Percentiles rank a stretch among this genome's conserved stretches.
These are phyloP conservation scores for Fusarium miscanthi DNA, from an alignment of 2,329 filamentous ascomycete species.

Conservation along the genomic window DNA sequence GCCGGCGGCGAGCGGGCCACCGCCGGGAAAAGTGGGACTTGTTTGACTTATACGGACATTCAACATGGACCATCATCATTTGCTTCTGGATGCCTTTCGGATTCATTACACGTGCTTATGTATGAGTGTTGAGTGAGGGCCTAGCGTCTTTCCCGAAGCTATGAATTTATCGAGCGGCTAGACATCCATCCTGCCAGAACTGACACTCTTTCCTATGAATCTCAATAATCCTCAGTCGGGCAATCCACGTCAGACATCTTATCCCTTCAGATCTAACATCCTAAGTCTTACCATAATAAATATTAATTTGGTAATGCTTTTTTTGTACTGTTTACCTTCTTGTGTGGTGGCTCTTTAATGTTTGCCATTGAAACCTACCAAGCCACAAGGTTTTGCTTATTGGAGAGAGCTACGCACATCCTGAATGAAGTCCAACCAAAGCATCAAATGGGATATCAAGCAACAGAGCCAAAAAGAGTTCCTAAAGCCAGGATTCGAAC, in stretches of 20 bases:
- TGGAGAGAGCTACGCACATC: background rate
- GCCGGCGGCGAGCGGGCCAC: slow-evolving; percentile 9
- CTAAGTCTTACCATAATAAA: too few species aligned
- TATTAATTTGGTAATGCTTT: background rate
- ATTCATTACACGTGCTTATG: too few species aligned
- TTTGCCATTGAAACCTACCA: background rate
- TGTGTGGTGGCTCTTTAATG: background rate
- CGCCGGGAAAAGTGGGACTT: slow-evolving; percentile 19
- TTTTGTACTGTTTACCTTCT: accelerated
- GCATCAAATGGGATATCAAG: background rate
- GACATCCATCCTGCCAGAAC: too few species aligned
- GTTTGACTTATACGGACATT: background rate
- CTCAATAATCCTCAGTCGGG: too few species aligned
- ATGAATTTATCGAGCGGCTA: too few species aligned
- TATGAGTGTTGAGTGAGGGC: too few species aligned
- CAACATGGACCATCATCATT: background rate
- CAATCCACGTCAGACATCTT: too few species aligned
- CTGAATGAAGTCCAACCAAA: background rate
- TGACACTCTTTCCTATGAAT: too few species aligned
- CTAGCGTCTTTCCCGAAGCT: too few species aligned
- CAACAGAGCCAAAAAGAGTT: background rate
- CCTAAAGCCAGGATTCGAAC: background rate
- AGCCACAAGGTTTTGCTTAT: background rate
- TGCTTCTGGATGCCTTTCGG: background rate
- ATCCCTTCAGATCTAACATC: too few species aligned